Conservation (phyloP, 1,284 basidiomycete genomes). For the Leccinum angustisporum region DNA sequence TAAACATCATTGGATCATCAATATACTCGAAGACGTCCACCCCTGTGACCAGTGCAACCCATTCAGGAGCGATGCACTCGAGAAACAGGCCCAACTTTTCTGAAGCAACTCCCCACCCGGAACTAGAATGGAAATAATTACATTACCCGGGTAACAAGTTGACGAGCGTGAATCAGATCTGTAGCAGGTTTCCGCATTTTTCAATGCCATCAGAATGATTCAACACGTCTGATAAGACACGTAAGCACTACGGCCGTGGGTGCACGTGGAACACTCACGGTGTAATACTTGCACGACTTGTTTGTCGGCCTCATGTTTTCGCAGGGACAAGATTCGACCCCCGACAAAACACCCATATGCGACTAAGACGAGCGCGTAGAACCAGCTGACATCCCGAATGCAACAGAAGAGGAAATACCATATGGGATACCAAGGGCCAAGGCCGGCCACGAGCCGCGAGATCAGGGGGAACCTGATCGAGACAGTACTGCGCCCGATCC, state of each 20-base stretch:
- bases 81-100: no score
- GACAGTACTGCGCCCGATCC: slow-evolving; percentile 35
- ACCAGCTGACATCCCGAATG: slow-evolving; percentile 31
- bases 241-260: no score
- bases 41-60: no score
- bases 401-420: slow-evolving; percentile 26
- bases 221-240: no score
- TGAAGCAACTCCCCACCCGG: no score
- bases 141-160: slow-evolving; percentile 35
- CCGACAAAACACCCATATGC: slow-evolving; percentile 29
- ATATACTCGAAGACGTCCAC: no score
- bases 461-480: slow-evolving; percentile 35
- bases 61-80: no score
- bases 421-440: slow-evolving; percentile 21
- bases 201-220: no score
- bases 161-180: slow-evolving; percentile 34
- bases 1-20: no score
- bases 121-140: slow-evolving; percentile 19
- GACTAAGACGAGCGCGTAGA: slow-evolving; percentile 26
- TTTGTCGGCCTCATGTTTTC: slow-evolving; percentile 27
- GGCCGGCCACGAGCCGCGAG: slow-evolving; percentile 24
- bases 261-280: slow-evolving; percentile 21
- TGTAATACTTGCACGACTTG: slow-evolving; percentile 34
- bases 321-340: slow-evolving; percentile 21
- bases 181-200: no score